Conservation (phyloP, 306 rosid species). For the Pachyrhizus erosus region DNA sequence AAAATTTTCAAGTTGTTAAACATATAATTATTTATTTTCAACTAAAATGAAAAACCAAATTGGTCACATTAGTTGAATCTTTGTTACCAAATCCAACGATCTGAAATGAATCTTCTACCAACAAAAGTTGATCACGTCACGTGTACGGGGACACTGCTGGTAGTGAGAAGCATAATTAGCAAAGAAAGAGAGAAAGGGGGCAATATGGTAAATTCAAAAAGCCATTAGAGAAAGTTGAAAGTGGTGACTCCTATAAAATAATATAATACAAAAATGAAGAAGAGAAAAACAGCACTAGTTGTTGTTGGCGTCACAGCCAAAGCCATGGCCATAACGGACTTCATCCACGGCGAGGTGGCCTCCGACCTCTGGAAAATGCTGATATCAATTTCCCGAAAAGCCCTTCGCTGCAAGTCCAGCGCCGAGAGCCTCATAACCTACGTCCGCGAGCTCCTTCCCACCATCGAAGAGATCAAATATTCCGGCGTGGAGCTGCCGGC, state of each 20-base stretch:
- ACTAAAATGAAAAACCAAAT: neutral
- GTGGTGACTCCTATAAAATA: neutral
- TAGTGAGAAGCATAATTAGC: neutral
- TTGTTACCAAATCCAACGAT: neutral
- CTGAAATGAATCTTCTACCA: neutral
- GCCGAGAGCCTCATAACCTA: conserved; percentile 58
- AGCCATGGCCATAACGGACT: conserved; percentile 62
- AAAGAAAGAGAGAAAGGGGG: too few species aligned
- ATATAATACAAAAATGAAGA: too few species aligned
- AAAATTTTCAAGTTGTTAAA: too few species aligned
- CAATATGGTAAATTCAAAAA: too few species aligned
- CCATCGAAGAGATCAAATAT: conserved; percentile 72
- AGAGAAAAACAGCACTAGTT: neutral
- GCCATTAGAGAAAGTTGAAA: neutral
- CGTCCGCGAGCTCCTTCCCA: conserved; percentile 55
- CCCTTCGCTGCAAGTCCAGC: conserved; percentile 56
- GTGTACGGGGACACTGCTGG: neutral
- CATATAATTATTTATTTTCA: neutral
- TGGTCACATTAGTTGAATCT: neutral
- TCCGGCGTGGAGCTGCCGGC: conserved; percentile 79
- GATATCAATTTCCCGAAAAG: conserved; percentile 47
- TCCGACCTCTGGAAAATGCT: conserved; percentile 61
- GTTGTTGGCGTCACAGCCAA: neutral
- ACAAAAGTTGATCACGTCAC: neutral
- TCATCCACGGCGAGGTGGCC: conserved; percentile 64